These are phyloP conservation scores for Coleophoma cylindrospora DNA, from an alignment of 2,329 filamentous ascomycete species.

Conservation along the genomic window DNA sequence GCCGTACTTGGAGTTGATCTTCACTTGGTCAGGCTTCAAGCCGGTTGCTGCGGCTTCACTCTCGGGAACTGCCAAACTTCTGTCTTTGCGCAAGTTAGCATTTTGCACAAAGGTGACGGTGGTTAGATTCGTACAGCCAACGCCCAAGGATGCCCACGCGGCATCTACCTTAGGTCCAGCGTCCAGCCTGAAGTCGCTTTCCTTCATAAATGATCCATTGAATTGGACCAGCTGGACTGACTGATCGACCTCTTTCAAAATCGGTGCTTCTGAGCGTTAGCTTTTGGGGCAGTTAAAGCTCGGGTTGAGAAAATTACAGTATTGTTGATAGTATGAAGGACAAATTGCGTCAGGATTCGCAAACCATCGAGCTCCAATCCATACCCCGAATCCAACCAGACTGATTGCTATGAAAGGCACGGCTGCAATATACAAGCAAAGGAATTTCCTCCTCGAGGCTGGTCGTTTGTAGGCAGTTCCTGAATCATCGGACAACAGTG, in stretches of 20 bases:
- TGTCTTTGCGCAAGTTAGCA: constrained; percentile 22
- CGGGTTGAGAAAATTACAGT: constrained; percentile 11
- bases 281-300: no score
- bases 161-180: constrained; percentile 44
- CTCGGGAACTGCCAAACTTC: constrained; percentile 33
- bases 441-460: constrained; percentile 5
- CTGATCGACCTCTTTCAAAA: constrained; percentile 35
- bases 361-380: constrained; percentile 12
- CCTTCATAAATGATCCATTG: constrained; percentile 47
- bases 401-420: constrained; percentile 7
- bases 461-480: constrained; percentile 1
- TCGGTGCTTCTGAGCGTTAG: constrained; percentile 24
- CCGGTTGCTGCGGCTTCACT: constrained; percentile 35
- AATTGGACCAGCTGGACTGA: constrained; percentile 36
- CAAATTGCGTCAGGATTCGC: constrained; percentile 9
- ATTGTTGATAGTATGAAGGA: constrained; percentile 16
- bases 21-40: constrained; percentile 41
- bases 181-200: constrained; percentile 42
- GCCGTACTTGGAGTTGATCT: constrained; percentile 43
- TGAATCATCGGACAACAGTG: neutral
- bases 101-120: no score
- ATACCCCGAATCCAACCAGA: constrained; percentile 13
- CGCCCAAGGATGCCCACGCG: constrained; percentile 45
- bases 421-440: constrained; percentile 2
- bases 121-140: constrained; percentile 36